These are phyloP conservation scores for Chenopodium suecicum DNA, from an alignment of 148 eudicot species.

Conservation along the genomic window DNA sequence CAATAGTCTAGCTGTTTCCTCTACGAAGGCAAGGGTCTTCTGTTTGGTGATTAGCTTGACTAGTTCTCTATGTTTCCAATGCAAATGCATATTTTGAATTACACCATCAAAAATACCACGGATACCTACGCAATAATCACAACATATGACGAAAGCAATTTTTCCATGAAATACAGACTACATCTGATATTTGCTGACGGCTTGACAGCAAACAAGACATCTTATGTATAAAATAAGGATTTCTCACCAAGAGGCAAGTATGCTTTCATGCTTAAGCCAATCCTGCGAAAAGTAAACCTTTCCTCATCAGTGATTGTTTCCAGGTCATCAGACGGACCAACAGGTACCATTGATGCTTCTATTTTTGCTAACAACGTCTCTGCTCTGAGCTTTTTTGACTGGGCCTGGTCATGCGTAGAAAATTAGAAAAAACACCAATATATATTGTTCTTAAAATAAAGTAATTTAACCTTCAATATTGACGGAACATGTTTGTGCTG, in stretches of 20 bases:
- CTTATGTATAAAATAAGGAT: constrained; percentile 3
- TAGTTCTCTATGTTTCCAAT: constrained; percentile 99
- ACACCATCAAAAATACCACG: constrained; percentile 99
- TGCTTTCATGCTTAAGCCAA: constrained; percentile 93
- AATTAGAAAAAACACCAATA: constrained; percentile 9
- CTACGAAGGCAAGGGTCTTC: constrained; percentile 75
- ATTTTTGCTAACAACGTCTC: constrained; percentile 77
- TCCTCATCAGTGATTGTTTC: constrained; percentile 98
- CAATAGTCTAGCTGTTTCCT: constrained; percentile 86
- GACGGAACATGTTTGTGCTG: neutral
- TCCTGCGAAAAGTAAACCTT: constrained; percentile 72
- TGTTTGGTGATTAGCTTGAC: constrained; percentile 94
- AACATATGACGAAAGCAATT: neutral
- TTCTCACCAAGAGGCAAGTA: constrained; percentile 92
- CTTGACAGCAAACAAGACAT: neutral
- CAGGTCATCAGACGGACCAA: constrained; percentile 83
- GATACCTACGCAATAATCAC: constrained; percentile 54
- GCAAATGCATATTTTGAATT: constrained; percentile 98
- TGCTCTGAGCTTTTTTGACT: constrained; percentile 73
- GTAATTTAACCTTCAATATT: neutral
- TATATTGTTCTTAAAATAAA: neutral
- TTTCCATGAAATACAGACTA: neutral
- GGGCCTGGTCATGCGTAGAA: constrained; percentile 61
- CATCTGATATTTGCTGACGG: neutral
- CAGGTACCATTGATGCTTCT: constrained; percentile 81